Evolutionary conservation across 2,329 filamentous ascomycete species (phyloP).

Genomic region (Raffaelea deltoideospora): DNA sequence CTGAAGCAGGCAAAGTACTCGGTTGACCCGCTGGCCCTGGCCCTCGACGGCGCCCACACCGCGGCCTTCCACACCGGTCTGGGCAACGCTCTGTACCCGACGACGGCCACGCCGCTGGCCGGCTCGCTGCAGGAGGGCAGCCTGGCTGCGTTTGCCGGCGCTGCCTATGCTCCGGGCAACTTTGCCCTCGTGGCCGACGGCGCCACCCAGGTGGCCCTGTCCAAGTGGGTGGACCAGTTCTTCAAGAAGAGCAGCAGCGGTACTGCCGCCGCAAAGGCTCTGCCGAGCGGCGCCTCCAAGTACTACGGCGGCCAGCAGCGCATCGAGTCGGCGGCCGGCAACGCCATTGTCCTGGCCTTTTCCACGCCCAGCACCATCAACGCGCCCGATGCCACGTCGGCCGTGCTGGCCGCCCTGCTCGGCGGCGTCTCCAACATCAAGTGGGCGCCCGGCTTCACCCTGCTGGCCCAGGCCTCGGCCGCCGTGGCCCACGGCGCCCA

Average conservation of each 20-base stretch:
- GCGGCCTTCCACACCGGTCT: conserved; percentile 90
- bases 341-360: conserved; percentile 83
- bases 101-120: conserved; percentile 53
- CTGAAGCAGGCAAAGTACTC: conserved; percentile 61
- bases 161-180: conserved; percentile 78
- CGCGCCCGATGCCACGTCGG: conserved; percentile 77
- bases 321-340: conserved; percentile 59
- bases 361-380: conserved; percentile 70
- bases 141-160: conserved; percentile 59
- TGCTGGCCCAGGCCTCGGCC: conserved; percentile 66
- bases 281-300: conserved; percentile 53
- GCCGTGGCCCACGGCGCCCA: conserved; percentile 49
- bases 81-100: conserved; percentile 61
- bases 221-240: conserved; percentile 87
- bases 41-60: conserved; percentile 72
- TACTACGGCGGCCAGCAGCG: conserved; percentile 96
- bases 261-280: conserved; percentile 32
- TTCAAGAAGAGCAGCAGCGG: conserved; percentile 56
- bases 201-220: conserved; percentile 57
- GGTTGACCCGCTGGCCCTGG: conserved; percentile 47
- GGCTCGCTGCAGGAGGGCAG: conserved; percentile 68
- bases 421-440: conserved; percentile 87
- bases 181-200: conserved; percentile 87
- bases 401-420: conserved; percentile 75
- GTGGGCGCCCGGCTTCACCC: conserved; percentile 86